Conservation (phyloP, 257 asterid genomes). For the Schizonepeta tenuifolia region DNA sequence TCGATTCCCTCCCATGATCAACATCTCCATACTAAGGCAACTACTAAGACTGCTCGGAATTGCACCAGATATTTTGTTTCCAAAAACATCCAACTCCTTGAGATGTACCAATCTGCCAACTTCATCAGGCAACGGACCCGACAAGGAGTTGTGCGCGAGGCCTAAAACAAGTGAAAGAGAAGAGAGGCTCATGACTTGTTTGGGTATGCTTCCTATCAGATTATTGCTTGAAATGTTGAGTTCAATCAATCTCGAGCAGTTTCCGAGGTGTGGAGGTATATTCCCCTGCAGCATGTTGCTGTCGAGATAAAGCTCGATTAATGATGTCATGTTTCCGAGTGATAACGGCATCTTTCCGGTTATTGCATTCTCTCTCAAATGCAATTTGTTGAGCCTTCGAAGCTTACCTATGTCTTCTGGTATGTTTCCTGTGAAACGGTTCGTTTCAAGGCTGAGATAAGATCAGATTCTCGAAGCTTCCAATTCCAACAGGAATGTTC, state of each 20-base stretch:
- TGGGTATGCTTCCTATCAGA: background rate
- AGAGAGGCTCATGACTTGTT: conserved; percentile 11
- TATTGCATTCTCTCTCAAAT: conserved; percentile 27
- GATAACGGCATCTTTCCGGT: conserved; percentile 39
- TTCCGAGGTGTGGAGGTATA: conserved; percentile 34
- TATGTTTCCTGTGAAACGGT: conserved; percentile 30
- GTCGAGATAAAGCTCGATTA: conserved; percentile 27
- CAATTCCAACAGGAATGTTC: conserved; percentile 32
- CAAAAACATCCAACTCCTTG: conserved; percentile 17
- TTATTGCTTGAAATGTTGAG: conserved; percentile 17
- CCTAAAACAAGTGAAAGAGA: conserved; percentile 10
- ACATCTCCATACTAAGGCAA: conserved; percentile 14
- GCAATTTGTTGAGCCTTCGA: conserved; percentile 23
- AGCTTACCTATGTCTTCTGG: conserved; percentile 43
- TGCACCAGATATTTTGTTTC: conserved; percentile 4
- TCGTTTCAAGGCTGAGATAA: conserved; percentile 30
- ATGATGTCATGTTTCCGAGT: conserved; percentile 35
- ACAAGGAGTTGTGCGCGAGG: background rate
- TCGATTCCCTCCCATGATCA: background rate
- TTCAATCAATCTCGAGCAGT: conserved; percentile 7
- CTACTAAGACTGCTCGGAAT: conserved; percentile 4
- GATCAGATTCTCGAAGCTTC: conserved; percentile 31
- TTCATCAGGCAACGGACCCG: conserved; percentile 13
- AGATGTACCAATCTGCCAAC: conserved; percentile 7
- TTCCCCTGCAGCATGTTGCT: conserved; percentile 39